Percentiles rank a stretch among this genome's conserved stretches.
Conservation (phyloP, 768 basidiomycete genomes). For the Suillus subaureus region DNA sequence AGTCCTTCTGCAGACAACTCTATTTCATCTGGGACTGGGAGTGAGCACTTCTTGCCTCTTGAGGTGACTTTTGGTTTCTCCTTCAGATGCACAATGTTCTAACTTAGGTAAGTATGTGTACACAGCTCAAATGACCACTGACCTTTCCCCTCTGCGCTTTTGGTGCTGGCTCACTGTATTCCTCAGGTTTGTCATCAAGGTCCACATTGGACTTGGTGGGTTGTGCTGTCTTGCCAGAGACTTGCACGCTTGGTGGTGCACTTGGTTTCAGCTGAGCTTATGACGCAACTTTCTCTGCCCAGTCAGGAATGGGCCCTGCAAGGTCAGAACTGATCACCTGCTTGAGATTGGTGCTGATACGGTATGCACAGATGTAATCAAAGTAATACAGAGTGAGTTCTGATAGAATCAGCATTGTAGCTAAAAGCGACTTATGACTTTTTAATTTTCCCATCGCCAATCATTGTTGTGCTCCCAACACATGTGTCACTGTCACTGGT, state of each 20-base stretch:
- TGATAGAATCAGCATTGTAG: background rate
- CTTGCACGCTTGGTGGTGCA: background rate
- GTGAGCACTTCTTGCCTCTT: background rate
- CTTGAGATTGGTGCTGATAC: background rate
- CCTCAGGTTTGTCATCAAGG: background rate
- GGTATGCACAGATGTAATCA: background rate
- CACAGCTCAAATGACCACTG: background rate
- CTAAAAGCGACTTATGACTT: background rate
- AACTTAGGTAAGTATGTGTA: background rate
- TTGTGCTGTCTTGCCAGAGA: background rate
- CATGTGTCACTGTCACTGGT: background rate
- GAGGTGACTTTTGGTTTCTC: background rate
- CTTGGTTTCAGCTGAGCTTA: background rate
- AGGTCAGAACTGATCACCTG: background rate
- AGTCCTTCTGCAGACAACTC: background rate
- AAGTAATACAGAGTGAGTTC: constrained; percentile 1
- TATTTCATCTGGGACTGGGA: background rate
- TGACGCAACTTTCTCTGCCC: background rate
- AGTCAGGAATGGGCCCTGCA: background rate
- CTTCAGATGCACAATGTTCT: background rate
- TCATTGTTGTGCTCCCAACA: background rate
- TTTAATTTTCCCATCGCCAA: background rate
- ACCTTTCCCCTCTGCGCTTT: background rate
- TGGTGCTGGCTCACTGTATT: background rate
- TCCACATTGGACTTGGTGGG: background rate